Conservation (phyloP, 202 grass and related monocot species). For the Digitaria exilis region DNA sequence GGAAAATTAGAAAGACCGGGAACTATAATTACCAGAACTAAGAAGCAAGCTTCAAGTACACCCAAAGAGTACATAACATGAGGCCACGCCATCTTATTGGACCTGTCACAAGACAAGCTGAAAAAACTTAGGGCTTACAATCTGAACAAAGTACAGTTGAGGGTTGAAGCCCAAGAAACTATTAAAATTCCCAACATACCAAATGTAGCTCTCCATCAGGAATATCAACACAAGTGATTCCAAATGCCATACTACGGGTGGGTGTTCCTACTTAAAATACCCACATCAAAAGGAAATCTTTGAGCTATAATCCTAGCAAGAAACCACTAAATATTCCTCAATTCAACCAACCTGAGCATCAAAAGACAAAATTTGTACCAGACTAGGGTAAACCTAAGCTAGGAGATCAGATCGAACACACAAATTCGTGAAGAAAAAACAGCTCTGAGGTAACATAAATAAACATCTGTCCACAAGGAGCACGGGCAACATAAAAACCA, state of each 20-base stretch:
- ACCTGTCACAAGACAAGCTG: conserved; percentile 36
- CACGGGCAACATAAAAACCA: background rate
- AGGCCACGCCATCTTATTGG: background rate
- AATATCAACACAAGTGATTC: background rate
- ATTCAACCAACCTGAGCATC: background rate
- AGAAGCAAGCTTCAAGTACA: conserved; percentile 3
- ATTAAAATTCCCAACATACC: background rate
- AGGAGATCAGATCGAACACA: background rate
- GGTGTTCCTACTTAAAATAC: conserved; percentile 11
- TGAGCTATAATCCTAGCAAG: background rate
- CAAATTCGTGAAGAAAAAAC: background rate
- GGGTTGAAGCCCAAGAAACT: background rate
- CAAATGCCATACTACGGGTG: background rate
- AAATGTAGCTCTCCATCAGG: background rate
- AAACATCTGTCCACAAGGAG: background rate
- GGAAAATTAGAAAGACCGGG: background rate
- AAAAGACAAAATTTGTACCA: background rate
- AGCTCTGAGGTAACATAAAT: background rate
- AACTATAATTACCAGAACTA: conserved; percentile 35
- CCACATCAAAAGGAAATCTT: background rate
- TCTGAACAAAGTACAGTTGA: background rate
- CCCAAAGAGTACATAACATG: background rate
- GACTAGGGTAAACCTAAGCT: background rate
- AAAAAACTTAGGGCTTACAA: conserved; percentile 5
- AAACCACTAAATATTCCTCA: background rate